Conservation (phyloP, 176 grass and related monocot species). For the Bonia amplexicaulis region DNA sequence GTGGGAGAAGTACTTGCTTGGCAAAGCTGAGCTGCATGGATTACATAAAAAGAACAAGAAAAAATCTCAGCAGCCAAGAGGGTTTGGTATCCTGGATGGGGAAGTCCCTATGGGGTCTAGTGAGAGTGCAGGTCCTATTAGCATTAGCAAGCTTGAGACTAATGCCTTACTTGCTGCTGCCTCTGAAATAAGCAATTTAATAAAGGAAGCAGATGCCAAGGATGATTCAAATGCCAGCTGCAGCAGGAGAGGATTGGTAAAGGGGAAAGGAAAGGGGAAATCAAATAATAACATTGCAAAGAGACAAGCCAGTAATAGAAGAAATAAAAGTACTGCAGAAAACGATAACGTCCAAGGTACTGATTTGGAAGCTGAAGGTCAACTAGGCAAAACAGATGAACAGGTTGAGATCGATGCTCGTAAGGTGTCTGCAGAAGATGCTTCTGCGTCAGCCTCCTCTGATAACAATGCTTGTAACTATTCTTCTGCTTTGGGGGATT, state of each 20-base stretch:
- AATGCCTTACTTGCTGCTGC: slow-evolving; percentile 80
- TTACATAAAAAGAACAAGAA: slow-evolving; percentile 65
- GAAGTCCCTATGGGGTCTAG: slow-evolving; percentile 46
- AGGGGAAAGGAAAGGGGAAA: slow-evolving; percentile 54
- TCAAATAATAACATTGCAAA: slow-evolving; percentile 42
- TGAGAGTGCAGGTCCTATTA: slow-evolving; percentile 54
- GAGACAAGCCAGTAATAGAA: slow-evolving; percentile 25
- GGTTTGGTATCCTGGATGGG: slow-evolving; percentile 89
- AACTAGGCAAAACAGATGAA: slow-evolving; percentile 33
- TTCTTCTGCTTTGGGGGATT: slow-evolving; percentile 2
- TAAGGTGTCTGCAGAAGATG: slow-evolving; percentile 21
- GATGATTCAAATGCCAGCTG: slow-evolving; percentile 37
- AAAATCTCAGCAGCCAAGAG: slow-evolving; percentile 76
- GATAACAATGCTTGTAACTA: background rate
- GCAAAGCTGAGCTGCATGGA: slow-evolving; percentile 68
- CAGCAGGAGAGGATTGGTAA: slow-evolving; percentile 33
- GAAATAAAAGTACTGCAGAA: slow-evolving; percentile 21
- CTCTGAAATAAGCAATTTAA: slow-evolving; percentile 58
- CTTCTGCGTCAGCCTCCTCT: background rate
- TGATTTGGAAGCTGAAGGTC: slow-evolving; percentile 27
- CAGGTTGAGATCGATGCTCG: slow-evolving; percentile 8
- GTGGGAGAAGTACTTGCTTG: slow-evolving; percentile 95
- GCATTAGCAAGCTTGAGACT: slow-evolving; percentile 77
- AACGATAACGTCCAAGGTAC: slow-evolving; percentile 34
- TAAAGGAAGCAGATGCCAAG: slow-evolving; percentile 42